These are phyloP conservation scores for Cenchrus americanus DNA, from an alignment of 176 grass and related monocot species.

Conservation along the genomic window DNA sequence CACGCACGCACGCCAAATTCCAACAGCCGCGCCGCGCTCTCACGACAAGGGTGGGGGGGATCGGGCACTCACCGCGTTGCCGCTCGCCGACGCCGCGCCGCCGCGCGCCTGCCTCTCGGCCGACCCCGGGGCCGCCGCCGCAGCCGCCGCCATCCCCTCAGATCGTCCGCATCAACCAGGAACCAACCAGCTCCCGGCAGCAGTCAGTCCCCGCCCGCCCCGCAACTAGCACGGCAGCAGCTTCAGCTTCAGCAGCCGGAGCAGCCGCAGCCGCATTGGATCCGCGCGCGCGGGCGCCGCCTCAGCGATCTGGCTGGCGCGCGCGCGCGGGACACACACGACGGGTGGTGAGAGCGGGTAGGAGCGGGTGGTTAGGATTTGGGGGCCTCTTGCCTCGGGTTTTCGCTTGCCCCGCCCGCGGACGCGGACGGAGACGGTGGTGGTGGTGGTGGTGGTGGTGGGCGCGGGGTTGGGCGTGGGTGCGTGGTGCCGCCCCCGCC, in stretches of 20 bases:
- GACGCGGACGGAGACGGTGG: not conserved
- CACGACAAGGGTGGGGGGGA: not conserved
- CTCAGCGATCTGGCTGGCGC: conserved; percentile 48
- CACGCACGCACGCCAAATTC: not conserved
- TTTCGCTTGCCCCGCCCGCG: not conserved
- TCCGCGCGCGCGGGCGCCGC: not conserved
- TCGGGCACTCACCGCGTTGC: conserved; percentile 51
- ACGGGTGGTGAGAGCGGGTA: conserved; percentile 17
- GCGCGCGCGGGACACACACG: conserved; percentile 35
- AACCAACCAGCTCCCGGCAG: not conserved
- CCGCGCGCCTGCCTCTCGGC: conserved; percentile 50
- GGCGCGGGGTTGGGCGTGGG: not conserved
- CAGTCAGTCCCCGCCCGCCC: not conserved
- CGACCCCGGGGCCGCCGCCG: conserved; percentile 23
- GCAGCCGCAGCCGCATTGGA: conserved; percentile 40
- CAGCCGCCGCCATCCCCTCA: conserved; percentile 44
- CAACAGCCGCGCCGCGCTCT: not conserved
- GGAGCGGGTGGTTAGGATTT: conserved; percentile 49
- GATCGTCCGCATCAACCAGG: conserved; percentile 49
- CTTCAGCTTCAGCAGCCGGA: not conserved
- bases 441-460: conserved; percentile 17
- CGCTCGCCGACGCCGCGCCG: conserved; percentile 47
- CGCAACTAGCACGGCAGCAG: not conserved
- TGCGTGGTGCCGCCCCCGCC: not conserved
- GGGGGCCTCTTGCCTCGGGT: conserved; percentile 13